Base-by-base conservation (phyloP, 495 filamentous ascomycete species). In the Penicillium paradoxum region DNA sequence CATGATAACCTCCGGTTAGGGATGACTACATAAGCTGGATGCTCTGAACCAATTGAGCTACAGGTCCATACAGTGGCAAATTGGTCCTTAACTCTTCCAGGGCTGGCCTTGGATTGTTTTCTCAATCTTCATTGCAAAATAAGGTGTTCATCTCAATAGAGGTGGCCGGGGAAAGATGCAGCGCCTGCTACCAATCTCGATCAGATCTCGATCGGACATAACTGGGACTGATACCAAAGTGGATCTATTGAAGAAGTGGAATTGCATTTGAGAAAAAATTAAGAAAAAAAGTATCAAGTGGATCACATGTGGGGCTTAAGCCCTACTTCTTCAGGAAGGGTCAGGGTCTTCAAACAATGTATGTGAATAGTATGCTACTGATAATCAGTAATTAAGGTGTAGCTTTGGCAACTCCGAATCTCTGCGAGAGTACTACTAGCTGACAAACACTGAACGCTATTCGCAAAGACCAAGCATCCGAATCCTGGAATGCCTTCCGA, bases 1-100 rank as follows among this genome's bases (percentile, higher is more conserved):
- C 43, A 45, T 45, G 43, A 19, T 30, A 45, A n/a, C 17, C 43
- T 45, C 43, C 43, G 25, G n/a, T 19, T 45, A 32, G n/a, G 43
- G 43, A 45, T 45, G 24, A 33, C 32, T 32, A 33, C 43, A 45
- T 45, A 45, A 45, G 43, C 43, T 37, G 34, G 34, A 37, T 37
- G 34, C 34, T 37, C 34, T 37, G 34, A 34, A 17, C 34, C 34
- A 37, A 37, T 45, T 45, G 43, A 45, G 43, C 43, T 45, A 45
- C 43, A 45, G 43, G 43, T 45, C 25, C 43, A 14, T 32, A 17
- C 32, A 19, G 32, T 19, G 43, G 6, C 43, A 32, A 32, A 6
- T 6, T n/a, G 2, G 4, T 18, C 43, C 7, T 14, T 32, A 45
- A 32, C 18, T 19, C 7, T n/a, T 32, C 34, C 15, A 37, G 14